Percentiles rank a stretch among this genome's conserved stretches.
Conservation (phyloP, 2,329 filamentous ascomycete genomes). For the Hirsutella rhossiliensis region DNA sequence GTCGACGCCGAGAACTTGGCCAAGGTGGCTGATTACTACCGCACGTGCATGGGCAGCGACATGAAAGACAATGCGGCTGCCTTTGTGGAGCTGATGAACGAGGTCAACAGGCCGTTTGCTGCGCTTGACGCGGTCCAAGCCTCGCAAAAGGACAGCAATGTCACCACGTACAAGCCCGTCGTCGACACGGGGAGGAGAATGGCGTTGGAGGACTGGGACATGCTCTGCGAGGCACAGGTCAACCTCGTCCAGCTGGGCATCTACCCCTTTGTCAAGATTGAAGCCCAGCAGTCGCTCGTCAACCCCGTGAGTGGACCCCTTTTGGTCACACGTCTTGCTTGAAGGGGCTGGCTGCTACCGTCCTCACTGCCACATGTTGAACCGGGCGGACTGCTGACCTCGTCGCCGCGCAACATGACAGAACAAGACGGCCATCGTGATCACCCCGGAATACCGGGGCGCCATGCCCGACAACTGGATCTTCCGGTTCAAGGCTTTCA, state of each 20-base stretch:
- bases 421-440: background rate
- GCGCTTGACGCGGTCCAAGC: background rate
- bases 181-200: background rate
- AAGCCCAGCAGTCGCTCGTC: slow-evolving; percentile 4
- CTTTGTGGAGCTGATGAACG: slow-evolving; percentile 3
- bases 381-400: no score
- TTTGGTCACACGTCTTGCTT: no score
- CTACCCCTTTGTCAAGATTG: slow-evolving; percentile 6
- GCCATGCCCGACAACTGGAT: background rate
- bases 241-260: slow-evolving; percentile 2
- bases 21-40: no score
- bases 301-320: slow-evolving; percentile 5
- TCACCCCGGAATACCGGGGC: background rate
- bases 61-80: background rate
- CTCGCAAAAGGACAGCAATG: background rate
- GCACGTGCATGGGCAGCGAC: no score
- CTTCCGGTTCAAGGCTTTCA: background rate
- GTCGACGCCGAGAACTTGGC: background rate
- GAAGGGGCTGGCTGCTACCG: no score
- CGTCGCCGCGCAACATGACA: background rate
- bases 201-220: slow-evolving; percentile 1
- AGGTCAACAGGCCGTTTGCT: slow-evolving; percentile 3
- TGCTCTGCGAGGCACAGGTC: slow-evolving; percentile 1
- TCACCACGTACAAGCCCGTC: background rate
- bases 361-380: no score